Evolutionary conservation across 352 stramenopile species (phyloP).

Genomic region (Phytophthora kernoviae): DNA sequence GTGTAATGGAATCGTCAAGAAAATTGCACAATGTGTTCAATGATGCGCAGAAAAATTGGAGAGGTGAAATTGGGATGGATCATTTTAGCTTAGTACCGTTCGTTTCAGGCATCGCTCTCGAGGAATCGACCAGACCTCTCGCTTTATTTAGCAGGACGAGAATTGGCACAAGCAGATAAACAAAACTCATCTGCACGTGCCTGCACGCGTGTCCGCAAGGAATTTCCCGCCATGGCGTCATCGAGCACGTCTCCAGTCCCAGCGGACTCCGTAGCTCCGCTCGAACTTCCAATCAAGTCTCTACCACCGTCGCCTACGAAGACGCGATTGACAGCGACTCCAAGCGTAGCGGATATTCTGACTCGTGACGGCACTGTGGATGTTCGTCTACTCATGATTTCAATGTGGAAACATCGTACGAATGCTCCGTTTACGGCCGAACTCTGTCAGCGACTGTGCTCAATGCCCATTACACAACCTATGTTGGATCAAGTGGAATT

Average conservation of each 20-base stretch:
- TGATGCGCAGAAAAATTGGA: too few relatives aligned
- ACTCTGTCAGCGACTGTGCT: slow-evolving; percentile 63
- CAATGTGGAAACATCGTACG: slow-evolving; percentile 73
- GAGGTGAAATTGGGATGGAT: background rate
- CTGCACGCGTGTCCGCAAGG: too few relatives aligned
- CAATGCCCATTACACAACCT: slow-evolving; percentile 48
- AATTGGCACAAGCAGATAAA: background rate
- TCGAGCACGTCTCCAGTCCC: slow-evolving; percentile 10
- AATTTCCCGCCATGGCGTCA: slow-evolving; percentile 20
- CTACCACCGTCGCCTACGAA: slow-evolving; percentile 28
- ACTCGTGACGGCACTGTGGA: slow-evolving; percentile 55
- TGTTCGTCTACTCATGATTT: slow-evolving; percentile 74
- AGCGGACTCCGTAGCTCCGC: slow-evolving; percentile 7
- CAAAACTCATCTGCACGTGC: slow-evolving; percentile 14
- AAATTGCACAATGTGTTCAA: too few relatives aligned
- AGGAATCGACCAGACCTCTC: slow-evolving; percentile 2
- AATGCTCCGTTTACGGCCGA: slow-evolving; percentile 63
- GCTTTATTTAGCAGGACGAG: slow-evolving; percentile 21
- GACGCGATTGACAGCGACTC: slow-evolving; percentile 9
- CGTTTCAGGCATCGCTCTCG: slow-evolving; percentile 10
- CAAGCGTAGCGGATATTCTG: slow-evolving; percentile 43
- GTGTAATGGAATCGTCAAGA: too few relatives aligned
- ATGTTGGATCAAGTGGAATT: slow-evolving; percentile 83
- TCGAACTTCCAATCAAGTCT: slow-evolving; percentile 10
- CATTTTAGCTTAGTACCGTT: slow-evolving; percentile 9